Conservation (phyloP, 257 asterid genomes). For the Petrea volubilis region DNA sequence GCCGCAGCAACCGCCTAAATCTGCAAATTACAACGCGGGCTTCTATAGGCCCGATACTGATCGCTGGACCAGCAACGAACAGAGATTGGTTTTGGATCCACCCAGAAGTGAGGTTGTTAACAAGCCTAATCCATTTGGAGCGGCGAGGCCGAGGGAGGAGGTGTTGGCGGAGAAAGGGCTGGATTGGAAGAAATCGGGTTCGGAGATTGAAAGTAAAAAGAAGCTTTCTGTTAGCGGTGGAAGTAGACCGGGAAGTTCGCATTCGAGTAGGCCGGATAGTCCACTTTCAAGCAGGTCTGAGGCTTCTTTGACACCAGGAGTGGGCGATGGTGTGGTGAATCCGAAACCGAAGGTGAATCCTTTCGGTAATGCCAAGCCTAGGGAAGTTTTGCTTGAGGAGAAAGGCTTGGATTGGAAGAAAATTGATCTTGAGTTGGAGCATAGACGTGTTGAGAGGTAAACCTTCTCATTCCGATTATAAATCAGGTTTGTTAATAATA, state of each 20-base stretch:
- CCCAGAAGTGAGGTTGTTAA: conserved; percentile 43
- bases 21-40: conserved; percentile 54
- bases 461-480: neutral
- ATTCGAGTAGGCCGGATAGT: conserved; percentile 85
- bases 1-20: conserved; percentile 43
- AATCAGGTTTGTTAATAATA: neutral
- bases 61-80: conserved; percentile 69
- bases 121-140: conserved; percentile 91
- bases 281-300: conserved; percentile 66
- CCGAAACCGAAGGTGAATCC: conserved; percentile 89
- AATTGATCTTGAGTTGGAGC: conserved; percentile 88
- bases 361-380: conserved; percentile 94
- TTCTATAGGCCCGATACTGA: conserved; percentile 60
- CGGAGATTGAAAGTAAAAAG: conserved; percentile 67
- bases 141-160: conserved; percentile 95
- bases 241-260: conserved; percentile 85
- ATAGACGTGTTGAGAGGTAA: conserved; percentile 75
- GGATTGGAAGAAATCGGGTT: conserved; percentile 92
- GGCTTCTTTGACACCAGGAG: conserved; percentile 32
- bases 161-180: conserved; percentile 93
- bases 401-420: conserved; percentile 97
- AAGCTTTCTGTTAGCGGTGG: conserved; percentile 33
- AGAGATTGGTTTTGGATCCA: conserved; percentile 38
- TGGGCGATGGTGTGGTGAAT: conserved; percentile 47
- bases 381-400: conserved; percentile 92